phyloP scores from a whole-genome alignment of 2,329 filamentous ascomycete genomes.

The Uncinocarpus reesii region DNA sequence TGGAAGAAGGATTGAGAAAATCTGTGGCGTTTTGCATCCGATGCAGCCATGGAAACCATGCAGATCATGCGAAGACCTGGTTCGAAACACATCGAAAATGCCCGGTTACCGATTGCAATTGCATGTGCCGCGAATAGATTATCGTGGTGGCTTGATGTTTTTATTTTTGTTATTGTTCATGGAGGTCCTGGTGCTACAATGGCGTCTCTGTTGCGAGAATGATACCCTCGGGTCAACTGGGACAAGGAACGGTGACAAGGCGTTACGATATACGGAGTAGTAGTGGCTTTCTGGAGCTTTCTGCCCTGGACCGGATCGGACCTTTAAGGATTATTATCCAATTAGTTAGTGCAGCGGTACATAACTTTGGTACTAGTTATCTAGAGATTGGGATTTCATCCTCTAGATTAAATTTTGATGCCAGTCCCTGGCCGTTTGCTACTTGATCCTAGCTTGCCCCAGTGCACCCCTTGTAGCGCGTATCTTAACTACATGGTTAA shows the following conservation, averaged over 20 bases:
- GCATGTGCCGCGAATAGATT: slow-evolving; percentile 37
- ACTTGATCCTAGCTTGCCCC: too few species aligned
- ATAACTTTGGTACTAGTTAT: not conserved
- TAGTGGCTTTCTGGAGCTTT: not conserved
- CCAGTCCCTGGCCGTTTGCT: too few species aligned
- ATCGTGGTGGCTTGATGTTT: not conserved
- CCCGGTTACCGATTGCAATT: slow-evolving; percentile 47
- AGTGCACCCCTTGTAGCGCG: too few species aligned
- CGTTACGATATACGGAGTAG: not conserved
- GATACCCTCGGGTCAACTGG: slow-evolving; percentile 1
- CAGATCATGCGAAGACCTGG: slow-evolving; percentile 53
- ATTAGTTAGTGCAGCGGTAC: not conserved
- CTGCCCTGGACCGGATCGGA: not conserved
- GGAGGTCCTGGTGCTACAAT: not conserved
- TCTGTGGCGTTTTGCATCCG: slow-evolving; percentile 52
- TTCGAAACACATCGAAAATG: slow-evolving; percentile 47
- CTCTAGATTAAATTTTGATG: too few species aligned
- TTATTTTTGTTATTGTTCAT: not conserved
- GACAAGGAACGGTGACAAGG: not conserved
- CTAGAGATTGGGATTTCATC: too few species aligned
- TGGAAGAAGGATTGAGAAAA: slow-evolving; percentile 42
- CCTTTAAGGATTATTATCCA: not conserved
- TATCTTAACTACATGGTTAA: too few species aligned
- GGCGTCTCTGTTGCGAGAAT: slow-evolving; percentile 1
- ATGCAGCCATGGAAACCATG: slow-evolving; percentile 56